A percentile compares a stretch with the other conserved stretches of the same genome.
Conservation (phyloP, 2,329 filamentous ascomycete genomes). For the Neodidymelliopsis sp. region DNA sequence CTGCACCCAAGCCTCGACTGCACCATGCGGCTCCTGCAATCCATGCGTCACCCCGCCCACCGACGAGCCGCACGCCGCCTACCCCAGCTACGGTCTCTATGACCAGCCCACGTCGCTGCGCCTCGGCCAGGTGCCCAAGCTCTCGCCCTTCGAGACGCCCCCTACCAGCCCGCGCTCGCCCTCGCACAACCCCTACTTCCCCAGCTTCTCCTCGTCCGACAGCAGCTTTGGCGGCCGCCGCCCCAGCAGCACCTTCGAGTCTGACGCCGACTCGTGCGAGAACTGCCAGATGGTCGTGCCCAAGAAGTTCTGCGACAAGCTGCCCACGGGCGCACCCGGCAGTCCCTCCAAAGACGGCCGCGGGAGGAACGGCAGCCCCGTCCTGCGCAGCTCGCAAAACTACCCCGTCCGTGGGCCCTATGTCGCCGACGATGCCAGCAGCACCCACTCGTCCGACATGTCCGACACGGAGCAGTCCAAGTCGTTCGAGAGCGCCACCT, state of each 20-base stretch:
- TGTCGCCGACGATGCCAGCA: slow-evolving; percentile 39
- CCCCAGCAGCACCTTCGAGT: slow-evolving; percentile 49
- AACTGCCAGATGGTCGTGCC: slow-evolving; percentile 65
- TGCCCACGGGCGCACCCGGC: slow-evolving; percentile 62
- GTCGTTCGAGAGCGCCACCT: slow-evolving; percentile 43
- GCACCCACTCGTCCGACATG: slow-evolving; percentile 46
- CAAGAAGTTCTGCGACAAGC: slow-evolving; percentile 60
- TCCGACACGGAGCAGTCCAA: slow-evolving; percentile 50
- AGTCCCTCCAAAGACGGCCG: slow-evolving; percentile 58
- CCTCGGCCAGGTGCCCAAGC: slow-evolving; percentile 43
- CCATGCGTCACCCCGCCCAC: slow-evolving; percentile 54
- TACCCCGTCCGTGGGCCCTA: slow-evolving; percentile 58
- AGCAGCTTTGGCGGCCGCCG: slow-evolving; percentile 42
- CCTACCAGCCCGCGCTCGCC: slow-evolving; percentile 52
- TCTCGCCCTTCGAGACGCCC: slow-evolving; percentile 51
- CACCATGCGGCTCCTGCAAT: slow-evolving; percentile 62
- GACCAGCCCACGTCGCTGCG: slow-evolving; percentile 42
- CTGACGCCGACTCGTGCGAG: slow-evolving; percentile 63
- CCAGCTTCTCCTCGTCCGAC: slow-evolving; percentile 45
- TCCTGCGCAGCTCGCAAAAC: slow-evolving; percentile 62
- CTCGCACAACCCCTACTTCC: slow-evolving; percentile 59
- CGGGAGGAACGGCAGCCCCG: slow-evolving; percentile 60
- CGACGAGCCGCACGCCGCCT: slow-evolving; percentile 45
- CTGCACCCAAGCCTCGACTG: slow-evolving; percentile 65
- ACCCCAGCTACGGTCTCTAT: slow-evolving; percentile 45